These are phyloP conservation scores for Penicillium italicum DNA, from an alignment of 2,329 filamentous ascomycete species.

Conservation along the genomic window DNA sequence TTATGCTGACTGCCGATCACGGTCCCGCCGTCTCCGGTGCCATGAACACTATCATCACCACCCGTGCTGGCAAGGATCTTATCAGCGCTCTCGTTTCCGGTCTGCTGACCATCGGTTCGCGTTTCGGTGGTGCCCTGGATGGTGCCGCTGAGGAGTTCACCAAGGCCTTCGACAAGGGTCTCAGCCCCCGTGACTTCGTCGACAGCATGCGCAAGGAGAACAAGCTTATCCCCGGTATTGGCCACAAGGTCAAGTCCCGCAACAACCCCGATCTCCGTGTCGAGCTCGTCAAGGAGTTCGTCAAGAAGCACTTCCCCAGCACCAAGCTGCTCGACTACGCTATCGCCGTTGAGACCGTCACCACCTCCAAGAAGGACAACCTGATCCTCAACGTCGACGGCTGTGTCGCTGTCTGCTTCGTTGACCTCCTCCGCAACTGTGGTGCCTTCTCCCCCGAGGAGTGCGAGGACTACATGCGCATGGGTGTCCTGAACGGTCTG, in stretches of 20 bases:
- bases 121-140: constrained; percentile 97
- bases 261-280: constrained; percentile 99
- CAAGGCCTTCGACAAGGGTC: constrained; percentile 95
- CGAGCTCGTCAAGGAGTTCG: constrained; percentile 98
- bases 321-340: constrained; percentile 99
- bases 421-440: constrained; percentile 95
- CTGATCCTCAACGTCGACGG: constrained; percentile 99
- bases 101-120: constrained; percentile 96
- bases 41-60: constrained; percentile 99
- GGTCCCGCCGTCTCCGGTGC: constrained; percentile 97
- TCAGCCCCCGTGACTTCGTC: constrained; percentile 97
- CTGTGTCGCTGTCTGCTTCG: constrained; percentile 97
- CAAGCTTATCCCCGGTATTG: constrained; percentile 99
- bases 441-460: constrained; percentile 95
- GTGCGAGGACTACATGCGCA: constrained; percentile 96
- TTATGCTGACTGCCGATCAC: constrained; percentile 99
- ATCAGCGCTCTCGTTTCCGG: constrained; percentile 93
- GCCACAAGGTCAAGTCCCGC: constrained; percentile 98
- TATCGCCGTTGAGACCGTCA: constrained; percentile 94
- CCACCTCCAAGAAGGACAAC: constrained; percentile 99
- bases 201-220: constrained; percentile 99
- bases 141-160: constrained; percentile 98
- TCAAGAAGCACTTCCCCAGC: constrained; percentile 93
- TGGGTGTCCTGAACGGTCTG: constrained; percentile 99
- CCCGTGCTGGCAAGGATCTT: constrained; percentile 96